phyloP scores from a whole-genome alignment of 495 filamentous ascomycete genomes.

The Trichodelitschia bisporula region DNA sequence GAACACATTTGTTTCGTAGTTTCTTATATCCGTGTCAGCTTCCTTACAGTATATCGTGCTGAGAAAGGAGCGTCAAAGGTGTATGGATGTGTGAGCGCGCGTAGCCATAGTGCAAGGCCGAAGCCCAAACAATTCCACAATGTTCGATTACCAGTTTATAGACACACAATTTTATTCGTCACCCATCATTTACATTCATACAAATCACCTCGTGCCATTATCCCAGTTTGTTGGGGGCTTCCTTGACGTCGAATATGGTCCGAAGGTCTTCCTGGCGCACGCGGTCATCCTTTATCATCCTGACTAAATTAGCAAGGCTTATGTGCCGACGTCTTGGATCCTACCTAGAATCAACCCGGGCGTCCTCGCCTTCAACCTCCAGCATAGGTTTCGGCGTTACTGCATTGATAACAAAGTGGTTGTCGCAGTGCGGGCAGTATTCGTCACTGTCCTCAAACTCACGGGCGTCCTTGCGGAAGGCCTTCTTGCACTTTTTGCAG shows the following conservation, averaged over 20 bases:
- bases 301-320: constrained; percentile 8
- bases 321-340: neutral
- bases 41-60: too few relatives aligned
- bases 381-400: constrained; percentile 54
- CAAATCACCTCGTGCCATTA: constrained; percentile 16
- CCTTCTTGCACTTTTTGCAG: constrained; percentile 97
- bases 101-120: too few relatives aligned
- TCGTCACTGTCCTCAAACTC: constrained; percentile 97
- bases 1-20: too few relatives aligned
- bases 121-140: too few relatives aligned
- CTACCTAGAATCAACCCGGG: constrained; percentile 45
- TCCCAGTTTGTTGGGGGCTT: constrained; percentile 49
- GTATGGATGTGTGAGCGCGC: too few relatives aligned
- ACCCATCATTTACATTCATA: neutral
- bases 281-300: constrained; percentile 87
- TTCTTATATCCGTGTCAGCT: too few relatives aligned
- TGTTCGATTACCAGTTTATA: too few relatives aligned
- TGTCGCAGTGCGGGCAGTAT: constrained; percentile 98
- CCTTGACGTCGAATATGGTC: constrained; percentile 44
- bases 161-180: too few relatives aligned
- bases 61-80: too few relatives aligned
- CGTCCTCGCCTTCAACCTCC: constrained; percentile 75
- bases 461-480: constrained; percentile 74
- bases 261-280: constrained; percentile 32
- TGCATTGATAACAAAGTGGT: constrained; percentile 87